Evolutionary conservation across 2,329 filamentous ascomycete species (phyloP).

Genomic region (Cryphonectria parasitica): DNA sequence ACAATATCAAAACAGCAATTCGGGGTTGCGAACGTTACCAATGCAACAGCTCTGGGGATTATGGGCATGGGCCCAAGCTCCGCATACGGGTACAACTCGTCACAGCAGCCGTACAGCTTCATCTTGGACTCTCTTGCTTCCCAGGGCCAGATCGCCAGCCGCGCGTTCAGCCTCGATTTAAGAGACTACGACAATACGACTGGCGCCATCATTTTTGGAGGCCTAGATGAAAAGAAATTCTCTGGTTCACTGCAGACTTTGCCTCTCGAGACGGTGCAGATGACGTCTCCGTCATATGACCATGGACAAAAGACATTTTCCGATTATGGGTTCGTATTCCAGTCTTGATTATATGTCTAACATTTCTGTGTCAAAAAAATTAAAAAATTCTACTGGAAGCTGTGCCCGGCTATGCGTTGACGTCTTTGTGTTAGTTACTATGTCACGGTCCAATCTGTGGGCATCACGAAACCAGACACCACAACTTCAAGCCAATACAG

Average conservation of each 20-base stretch:
- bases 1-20: conserved; percentile 13
- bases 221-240: conserved; percentile 22
- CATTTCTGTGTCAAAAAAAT: neutral
- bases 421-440: conserved; percentile 15
- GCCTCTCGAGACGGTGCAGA: conserved; percentile 20
- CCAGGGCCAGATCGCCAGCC: conserved; percentile 20
- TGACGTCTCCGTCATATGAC: neutral
- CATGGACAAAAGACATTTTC: neutral
- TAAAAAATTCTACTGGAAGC: too few relatives aligned
- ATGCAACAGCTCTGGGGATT: neutral
- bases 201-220: conserved; percentile 26
- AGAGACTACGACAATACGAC: conserved; percentile 8
- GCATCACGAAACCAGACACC: conserved; percentile 19
- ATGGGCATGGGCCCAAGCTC: conserved; percentile 13
- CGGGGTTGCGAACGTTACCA: conserved; percentile 15
- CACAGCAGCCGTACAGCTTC: conserved; percentile 4
- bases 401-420: neutral
- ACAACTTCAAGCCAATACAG: conserved; percentile 12
- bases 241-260: conserved; percentile 25
- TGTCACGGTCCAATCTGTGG: conserved; percentile 29
- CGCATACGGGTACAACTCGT: neutral
- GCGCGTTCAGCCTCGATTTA: conserved; percentile 21
- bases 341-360: neutral
- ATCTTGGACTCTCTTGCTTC: conserved; percentile 18
- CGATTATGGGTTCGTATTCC: neutral